Evolutionary conservation across 495 filamentous ascomycete species (phyloP), one percentile per base, ranked within the genome.

Genomic region (Xeromyces bisporus): DNA sequence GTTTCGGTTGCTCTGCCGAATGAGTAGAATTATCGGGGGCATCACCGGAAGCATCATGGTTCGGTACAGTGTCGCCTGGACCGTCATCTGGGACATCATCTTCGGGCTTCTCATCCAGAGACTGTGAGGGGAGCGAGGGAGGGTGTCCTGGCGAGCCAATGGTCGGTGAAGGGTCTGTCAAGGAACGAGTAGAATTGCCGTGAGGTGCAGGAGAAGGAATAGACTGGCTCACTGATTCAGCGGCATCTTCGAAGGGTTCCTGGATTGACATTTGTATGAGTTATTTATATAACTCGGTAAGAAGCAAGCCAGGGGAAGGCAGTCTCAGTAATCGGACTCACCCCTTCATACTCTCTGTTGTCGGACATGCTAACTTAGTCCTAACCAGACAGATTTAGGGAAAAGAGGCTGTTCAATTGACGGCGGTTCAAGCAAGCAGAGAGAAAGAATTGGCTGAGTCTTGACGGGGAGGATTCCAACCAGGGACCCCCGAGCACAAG

Each of bases 191-290:
- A 5, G 59, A 57, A 24, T 52, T 31, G 34, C 51, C 49, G 35
- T 48, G 40, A 38, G 56, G 56, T 14, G 59, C 52, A 13, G 46
- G 40, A 28, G 53, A 42, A 27, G 50, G 46, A 18, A 53, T 46
- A 10, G 46, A 36, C 31, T 56, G 40, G 37, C 38, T 37, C 41
- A 55, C 36, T 18, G 45, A 62, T 53, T 82, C 79, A 40, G 69
- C 58, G 35, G 77, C 77, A 57, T 87, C 78, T 47, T 83, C 77
- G 34, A 83, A 85, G 13, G 72, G 71, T 36, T 85, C 80, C 78
- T 83, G 51, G 7, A 23, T 18, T n/a, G 25, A 28, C 17, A 33
- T 18, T 28, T 10, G 2, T 3, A 17, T n/a, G 12, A 12, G 15
- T 28, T 16, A 6, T 26, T 16, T 23, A 27, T 11, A 18, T 29